phyloP scores from a whole-genome alignment of 768 basidiomycete species.

The Pulveroboletus ravenelii region DNA sequence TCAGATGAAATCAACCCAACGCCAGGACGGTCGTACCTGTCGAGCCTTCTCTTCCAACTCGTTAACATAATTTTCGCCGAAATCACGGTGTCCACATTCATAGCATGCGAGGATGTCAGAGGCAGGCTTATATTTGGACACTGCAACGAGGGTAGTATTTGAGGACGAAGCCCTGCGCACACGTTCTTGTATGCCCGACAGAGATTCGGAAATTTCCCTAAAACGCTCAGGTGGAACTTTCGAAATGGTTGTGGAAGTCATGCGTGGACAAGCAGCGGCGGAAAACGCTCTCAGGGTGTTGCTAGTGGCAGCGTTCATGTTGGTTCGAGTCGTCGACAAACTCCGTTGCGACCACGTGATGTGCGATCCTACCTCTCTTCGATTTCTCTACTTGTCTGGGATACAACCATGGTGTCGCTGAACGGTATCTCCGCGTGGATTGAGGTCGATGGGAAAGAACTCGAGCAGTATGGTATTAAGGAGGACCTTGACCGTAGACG shows the following conservation, averaged over 20 bases:
- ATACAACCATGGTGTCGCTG: conserved; percentile 20
- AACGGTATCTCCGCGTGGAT: conserved; percentile 23
- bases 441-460: conserved; percentile 24
- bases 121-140: conserved; percentile 90
- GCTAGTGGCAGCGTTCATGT: background rate
- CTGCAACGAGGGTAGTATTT: conserved; percentile 63
- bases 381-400: background rate
- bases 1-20: conserved; percentile 7
- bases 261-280: conserved; percentile 8
- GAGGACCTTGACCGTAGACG: conserved; percentile 6
- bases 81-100: conserved; percentile 78
- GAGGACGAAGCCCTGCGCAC: conserved; percentile 36
- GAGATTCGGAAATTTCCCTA: conserved; percentile 48
- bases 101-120: conserved; percentile 84
- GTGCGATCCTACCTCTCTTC: background rate
- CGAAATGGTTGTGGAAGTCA: conserved; percentile 14
- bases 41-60: conserved; percentile 85
- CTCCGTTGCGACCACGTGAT: conserved; percentile 17
- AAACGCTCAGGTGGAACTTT: conserved; percentile 39
- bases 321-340: too few relatives aligned
- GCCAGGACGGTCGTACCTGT: conserved; percentile 41
- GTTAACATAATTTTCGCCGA: conserved; percentile 97
- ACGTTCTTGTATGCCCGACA: conserved; percentile 48
- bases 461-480: conserved; percentile 26
- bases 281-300: conserved; percentile 3